A percentile compares a stretch with the other conserved stretches of the same genome.
Evolutionary conservation across 2,329 filamentous ascomycete species (phyloP).

Genomic region (Mollisia scopiformis): DNA sequence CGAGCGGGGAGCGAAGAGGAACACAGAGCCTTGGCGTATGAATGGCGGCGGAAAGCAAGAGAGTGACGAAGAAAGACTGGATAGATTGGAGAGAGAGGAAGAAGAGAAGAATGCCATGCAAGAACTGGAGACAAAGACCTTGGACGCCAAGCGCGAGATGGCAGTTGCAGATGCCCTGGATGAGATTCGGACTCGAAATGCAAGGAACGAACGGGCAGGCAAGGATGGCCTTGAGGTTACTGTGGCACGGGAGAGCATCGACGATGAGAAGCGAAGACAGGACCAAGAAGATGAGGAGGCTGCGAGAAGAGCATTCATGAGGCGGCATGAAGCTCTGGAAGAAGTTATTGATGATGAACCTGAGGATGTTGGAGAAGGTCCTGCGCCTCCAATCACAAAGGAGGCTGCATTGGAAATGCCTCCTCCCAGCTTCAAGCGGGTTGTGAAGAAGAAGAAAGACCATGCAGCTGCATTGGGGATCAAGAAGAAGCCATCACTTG

Average conservation of each 20-base stretch:
- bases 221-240: conserved; percentile 67
- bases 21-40: conserved; percentile 86
- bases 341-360: conserved; percentile 39
- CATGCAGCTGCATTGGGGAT: conserved; percentile 76
- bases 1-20: conserved; percentile 82
- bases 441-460: conserved; percentile 87
- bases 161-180: conserved; percentile 93
- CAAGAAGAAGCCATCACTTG: conserved; percentile 75
- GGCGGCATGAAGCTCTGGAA: conserved; percentile 36
- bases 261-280: conserved; percentile 64
- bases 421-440: conserved; percentile 72
- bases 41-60: conserved; percentile 64
- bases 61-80: conserved; percentile 84
- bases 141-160: conserved; percentile 94
- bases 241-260: conserved; percentile 52
- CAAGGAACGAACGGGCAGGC: conserved; percentile 76
- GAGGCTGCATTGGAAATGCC: conserved; percentile 46
- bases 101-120: conserved; percentile 91
- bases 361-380: conserved; percentile 33
- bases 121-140: conserved; percentile 89
- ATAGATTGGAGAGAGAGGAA: conserved; percentile 79
- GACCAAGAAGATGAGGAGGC: conserved; percentile 85
- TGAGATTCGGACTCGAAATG: conserved; percentile 91
- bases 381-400: conserved; percentile 40
- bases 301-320: conserved; percentile 74